phyloP scores from a whole-genome alignment of 2,329 filamentous ascomycete species.

The Albophoma yamanashiensis region DNA sequence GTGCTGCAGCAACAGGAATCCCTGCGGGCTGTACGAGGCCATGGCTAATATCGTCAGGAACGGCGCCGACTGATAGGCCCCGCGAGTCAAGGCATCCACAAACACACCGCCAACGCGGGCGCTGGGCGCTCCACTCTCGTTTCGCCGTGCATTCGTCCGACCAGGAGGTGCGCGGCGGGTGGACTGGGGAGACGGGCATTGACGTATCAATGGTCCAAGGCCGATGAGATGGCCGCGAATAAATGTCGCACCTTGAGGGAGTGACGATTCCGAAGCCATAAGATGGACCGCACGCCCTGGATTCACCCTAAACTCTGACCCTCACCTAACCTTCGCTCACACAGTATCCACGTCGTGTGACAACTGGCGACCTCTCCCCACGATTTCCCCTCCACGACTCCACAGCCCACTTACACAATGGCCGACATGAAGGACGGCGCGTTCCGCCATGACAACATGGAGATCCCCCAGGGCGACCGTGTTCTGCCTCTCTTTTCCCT shows the following conservation, averaged over 20 bases:
- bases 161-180: neutral
- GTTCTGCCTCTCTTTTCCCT: constrained; percentile 59
- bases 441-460: constrained; percentile 49
- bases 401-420: constrained; percentile 14
- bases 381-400: neutral
- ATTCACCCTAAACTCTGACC: neutral
- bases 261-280: neutral
- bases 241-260: neutral
- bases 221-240: neutral
- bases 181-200: neutral
- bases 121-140: neutral
- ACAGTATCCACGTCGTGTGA: too few relatives aligned
- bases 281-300: neutral
- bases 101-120: neutral
- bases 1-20: too few relatives aligned
- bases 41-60: neutral
- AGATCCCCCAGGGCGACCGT: constrained; percentile 31
- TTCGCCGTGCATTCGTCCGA: neutral
- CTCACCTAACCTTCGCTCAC: neutral
- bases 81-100: neutral
- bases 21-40: too few relatives aligned
- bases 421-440: constrained; percentile 32
- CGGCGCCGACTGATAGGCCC: neutral
- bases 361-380: neutral
- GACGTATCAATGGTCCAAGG: neutral